phyloP scores from a whole-genome alignment of 257 asterid species.

The Solanum sitiens region DNA sequence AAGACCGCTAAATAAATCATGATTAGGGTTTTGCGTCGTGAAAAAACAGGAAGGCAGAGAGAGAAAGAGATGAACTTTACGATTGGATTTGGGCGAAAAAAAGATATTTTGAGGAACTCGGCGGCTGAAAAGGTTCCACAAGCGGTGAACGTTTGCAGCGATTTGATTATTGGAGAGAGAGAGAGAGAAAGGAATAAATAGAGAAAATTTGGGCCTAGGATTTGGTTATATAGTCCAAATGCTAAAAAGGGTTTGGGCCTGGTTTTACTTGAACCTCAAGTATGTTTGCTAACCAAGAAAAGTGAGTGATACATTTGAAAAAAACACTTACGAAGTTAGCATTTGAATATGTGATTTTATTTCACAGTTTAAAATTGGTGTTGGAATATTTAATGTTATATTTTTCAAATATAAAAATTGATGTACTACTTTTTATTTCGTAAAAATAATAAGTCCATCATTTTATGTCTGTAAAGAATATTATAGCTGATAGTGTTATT shows the following conservation, averaged over 20 bases:
- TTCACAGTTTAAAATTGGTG: too few species aligned
- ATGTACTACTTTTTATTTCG: too few species aligned
- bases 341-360: too few species aligned
- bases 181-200: neutral
- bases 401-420: too few species aligned
- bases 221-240: neutral
- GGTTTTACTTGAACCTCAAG: neutral
- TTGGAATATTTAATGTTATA: neutral
- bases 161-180: neutral
- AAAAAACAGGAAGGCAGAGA: neutral
- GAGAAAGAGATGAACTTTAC: neutral
- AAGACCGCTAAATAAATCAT: neutral
- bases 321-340: neutral
- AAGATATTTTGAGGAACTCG: neutral
- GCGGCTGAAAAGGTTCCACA: neutral
- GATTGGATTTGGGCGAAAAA: neutral
- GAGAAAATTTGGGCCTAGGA: neutral
- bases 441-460: neutral
- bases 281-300: neutral
- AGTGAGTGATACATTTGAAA: neutral
- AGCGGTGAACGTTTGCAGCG: neutral
- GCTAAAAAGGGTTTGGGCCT: neutral
- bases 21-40: neutral
- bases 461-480: too few species aligned
- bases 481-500: too few species aligned